Conservation (phyloP, 2,329 filamentous ascomycete genomes). For the Venturia nashicola region DNA sequence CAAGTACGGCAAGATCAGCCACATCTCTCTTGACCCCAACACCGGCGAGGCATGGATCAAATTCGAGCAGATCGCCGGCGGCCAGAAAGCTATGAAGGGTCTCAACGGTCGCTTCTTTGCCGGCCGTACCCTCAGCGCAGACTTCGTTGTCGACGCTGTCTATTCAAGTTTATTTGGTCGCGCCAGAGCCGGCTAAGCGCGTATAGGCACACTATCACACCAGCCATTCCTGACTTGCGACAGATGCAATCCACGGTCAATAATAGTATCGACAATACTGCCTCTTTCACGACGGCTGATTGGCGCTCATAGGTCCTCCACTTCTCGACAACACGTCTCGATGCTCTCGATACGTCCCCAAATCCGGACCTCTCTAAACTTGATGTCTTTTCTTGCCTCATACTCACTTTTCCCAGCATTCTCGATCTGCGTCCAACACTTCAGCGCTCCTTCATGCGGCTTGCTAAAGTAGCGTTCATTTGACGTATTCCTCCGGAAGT, state of each 20-base stretch:
- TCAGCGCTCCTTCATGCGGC: not conserved
- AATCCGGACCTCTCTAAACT: not conserved
- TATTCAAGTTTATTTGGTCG: constrained; percentile 94
- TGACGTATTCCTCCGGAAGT: not conserved
- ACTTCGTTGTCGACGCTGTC: constrained; percentile 94
- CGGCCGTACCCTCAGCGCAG: constrained; percentile 81
- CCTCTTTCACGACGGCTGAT: constrained; percentile 2
- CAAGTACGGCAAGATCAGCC: constrained; percentile 95
- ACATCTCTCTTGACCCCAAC: constrained; percentile 89
- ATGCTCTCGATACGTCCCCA: not conserved
- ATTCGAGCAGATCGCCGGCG: constrained; percentile 89
- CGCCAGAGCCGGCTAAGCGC: constrained; percentile 60
- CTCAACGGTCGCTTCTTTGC: constrained; percentile 96
- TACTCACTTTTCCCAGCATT: not conserved
- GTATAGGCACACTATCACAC: not conserved
- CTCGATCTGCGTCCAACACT: not conserved
- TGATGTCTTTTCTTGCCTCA: not conserved
- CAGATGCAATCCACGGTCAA: not conserved
- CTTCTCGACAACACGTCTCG: not conserved
- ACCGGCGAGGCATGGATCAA: constrained; percentile 98
- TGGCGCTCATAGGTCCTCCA: not conserved
- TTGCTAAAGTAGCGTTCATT: not conserved
- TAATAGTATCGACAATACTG: constrained; percentile 2
- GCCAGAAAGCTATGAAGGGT: constrained; percentile 95
- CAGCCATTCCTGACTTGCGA: not conserved